Evolutionary conservation across 1,284 basidiomycete species (phyloP), one percentile per base, ranked within the genome.

Genomic region (Polyporus tsugae): DNA sequence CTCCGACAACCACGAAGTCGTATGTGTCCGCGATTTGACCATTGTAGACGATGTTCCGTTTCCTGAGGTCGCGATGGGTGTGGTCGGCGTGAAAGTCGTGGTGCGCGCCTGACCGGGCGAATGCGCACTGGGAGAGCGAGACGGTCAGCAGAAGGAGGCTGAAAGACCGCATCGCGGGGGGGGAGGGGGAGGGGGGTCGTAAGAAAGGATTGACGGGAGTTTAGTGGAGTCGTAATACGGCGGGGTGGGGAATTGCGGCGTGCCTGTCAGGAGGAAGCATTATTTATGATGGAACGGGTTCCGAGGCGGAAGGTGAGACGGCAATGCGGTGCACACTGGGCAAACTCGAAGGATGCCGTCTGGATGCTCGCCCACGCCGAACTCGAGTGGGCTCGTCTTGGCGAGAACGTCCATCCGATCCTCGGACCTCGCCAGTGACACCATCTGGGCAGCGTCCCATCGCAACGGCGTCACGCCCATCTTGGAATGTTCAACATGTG

Each of bases 1-100:
- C 93, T 42, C 89, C 88, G 33, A 82, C 82, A 70, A 89, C 85
- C 68, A 89, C 82, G 75, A 87, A 89, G 77, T 89, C 88, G 76
- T 89, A 89, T 0, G 84, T 79, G 53, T 81, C 75, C 6, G 77
- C 76, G 38, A 83, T 77, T 22, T 81, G 78, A 36, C 77, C 78
- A 57, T 81, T 73, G 61, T 79, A 77, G 57, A 85, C 78, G 69
- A 86, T 85, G 65, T 83, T 82, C 46, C 84, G 76, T 59, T 75
- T 70, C 38, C 75, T 74, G 36, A 79, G 71, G 29, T 74, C 72
- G 59, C 67, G 75, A 60, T 69, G 66, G 67, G 70, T 57, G 59
- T 69, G 57, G 64, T 75, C 74, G 64, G 73, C 68, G 62, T 73
- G 66, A 49, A 74, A 70, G 74, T 77, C 77, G 69, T 66, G 70